Evolutionary conservation across 129 eudicot species (phyloP).

Genomic region (Sambucus nigra): DNA sequence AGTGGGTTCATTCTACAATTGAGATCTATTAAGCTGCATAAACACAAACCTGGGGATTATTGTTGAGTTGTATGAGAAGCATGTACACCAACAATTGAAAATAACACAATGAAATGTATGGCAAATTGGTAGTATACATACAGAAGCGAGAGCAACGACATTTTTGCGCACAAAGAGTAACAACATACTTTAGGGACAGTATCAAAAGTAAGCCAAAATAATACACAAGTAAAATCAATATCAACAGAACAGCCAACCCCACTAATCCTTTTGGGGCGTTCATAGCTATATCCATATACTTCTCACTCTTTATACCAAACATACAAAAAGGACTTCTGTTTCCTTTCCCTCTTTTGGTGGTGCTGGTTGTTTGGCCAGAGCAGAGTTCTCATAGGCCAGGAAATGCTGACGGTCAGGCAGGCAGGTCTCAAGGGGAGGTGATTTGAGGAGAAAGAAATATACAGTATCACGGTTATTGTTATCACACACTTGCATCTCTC

Average conservation of each 20-base stretch:
- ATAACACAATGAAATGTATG: no score
- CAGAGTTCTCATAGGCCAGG: constrained; percentile 9
- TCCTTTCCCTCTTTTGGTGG: background rate
- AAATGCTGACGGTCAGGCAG: constrained; percentile 11
- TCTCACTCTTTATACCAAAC: constrained; percentile 18
- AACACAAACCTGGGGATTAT: no score
- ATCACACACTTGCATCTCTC: no score
- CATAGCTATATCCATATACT: constrained; percentile 7
- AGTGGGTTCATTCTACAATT: no score
- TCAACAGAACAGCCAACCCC: background rate
- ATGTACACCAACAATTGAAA: no score
- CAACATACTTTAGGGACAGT: background rate
- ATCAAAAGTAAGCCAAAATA: background rate
- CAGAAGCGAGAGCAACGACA: background rate
- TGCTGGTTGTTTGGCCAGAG: constrained; percentile 1
- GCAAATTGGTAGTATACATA: constrained; percentile 1
- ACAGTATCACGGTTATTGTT: no score
- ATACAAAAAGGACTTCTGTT: constrained; percentile 18
- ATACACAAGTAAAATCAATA: background rate
- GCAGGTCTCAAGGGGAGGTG: constrained; percentile 5
- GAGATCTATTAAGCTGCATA: no score
- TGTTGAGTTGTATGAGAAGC: no score
- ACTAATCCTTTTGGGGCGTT: background rate
- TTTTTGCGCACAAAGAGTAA: constrained; percentile 3
- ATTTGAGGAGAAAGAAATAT: no score